Conservation (phyloP, 176 grass and related monocot species). For the Ampelocalamus luodianensis region DNA sequence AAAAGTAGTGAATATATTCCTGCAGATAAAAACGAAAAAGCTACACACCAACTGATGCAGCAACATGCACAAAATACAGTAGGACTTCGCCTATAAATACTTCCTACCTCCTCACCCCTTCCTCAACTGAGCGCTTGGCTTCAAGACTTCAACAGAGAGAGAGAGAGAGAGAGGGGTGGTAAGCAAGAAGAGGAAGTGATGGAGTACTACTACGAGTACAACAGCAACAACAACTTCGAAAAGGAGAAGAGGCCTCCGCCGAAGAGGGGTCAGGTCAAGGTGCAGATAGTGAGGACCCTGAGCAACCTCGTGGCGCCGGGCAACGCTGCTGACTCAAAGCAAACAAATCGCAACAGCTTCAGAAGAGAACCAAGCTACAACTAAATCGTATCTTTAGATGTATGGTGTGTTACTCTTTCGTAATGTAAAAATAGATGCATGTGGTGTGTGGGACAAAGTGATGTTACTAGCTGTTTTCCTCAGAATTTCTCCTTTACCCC, state of each 20-base stretch:
- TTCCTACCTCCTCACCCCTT: background rate
- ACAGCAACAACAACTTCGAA: background rate
- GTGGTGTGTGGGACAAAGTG: too few relatives aligned
- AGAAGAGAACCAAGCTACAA: constrained; percentile 42
- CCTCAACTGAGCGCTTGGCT: background rate
- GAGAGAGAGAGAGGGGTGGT: too few relatives aligned
- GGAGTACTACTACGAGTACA: constrained; percentile 43
- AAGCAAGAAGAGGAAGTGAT: background rate
- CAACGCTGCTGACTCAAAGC: background rate
- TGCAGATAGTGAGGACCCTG: constrained; percentile 41
- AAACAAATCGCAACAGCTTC: constrained; percentile 36
- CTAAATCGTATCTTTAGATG: background rate
- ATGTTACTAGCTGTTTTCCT: too few relatives aligned
- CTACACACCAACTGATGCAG: background rate
- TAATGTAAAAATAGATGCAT: too few relatives aligned
- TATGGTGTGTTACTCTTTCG: background rate
- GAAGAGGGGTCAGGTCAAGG: constrained; percentile 51
- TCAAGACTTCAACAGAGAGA: background rate
- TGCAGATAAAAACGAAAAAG: constrained; percentile 5
- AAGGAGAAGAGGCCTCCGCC: constrained; percentile 57
- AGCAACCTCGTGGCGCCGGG: constrained; percentile 32
- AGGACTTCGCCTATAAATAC: constrained; percentile 39
- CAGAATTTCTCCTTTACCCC: too few relatives aligned
- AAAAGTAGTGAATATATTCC: constrained; percentile 22
- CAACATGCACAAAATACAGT: background rate